Evolutionary conservation across 176 grass and related monocot species (phyloP).

Genomic region (Raddia distichophylla): DNA sequence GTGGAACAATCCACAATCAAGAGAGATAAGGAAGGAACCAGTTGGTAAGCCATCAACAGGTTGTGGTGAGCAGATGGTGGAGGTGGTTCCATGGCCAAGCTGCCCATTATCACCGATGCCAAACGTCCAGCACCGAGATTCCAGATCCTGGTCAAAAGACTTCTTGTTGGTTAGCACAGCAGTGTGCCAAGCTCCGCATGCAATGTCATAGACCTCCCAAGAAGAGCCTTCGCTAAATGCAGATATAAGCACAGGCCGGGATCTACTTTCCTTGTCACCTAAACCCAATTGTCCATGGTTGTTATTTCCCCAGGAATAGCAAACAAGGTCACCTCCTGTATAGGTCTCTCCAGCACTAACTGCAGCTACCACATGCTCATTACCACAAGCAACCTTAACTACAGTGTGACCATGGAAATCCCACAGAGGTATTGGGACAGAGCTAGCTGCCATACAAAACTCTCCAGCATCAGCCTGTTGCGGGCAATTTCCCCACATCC

Average conservation of each 20-base stretch:
- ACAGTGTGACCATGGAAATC: conserved; percentile 86
- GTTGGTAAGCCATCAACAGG: conserved; percentile 74
- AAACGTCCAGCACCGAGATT: conserved; percentile 94
- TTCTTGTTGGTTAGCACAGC: conserved; percentile 84
- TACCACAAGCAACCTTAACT: conserved; percentile 94
- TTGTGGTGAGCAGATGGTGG: conserved; percentile 59
- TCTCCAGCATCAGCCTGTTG: conserved; percentile 66
- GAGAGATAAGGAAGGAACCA: conserved; percentile 78
- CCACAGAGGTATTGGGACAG: conserved; percentile 80
- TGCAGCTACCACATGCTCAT: conserved; percentile 90
- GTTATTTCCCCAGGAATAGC: conserved; percentile 93
- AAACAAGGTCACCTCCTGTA: conserved; percentile 65
- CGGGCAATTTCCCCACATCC: conserved; percentile 94
- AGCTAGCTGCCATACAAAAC: conserved; percentile 56
- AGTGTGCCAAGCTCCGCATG: conserved; percentile 86
- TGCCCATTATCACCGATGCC: conserved; percentile 92
- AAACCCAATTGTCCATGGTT: conserved; percentile 89
- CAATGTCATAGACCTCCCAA: conserved; percentile 96
- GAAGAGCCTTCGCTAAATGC: conserved; percentile 68
- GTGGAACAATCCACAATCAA: conserved; percentile 97
- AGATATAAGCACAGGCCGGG: conserved; percentile 61
- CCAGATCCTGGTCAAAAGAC: conserved; percentile 73
- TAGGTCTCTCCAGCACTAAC: conserved; percentile 79
- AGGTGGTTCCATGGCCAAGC: conserved; percentile 89
- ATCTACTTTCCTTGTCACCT: conserved; percentile 76